Percentiles rank a stretch among this genome's conserved stretches.
These are phyloP conservation scores for Backusella westeae DNA, from an alignment of 192 early-diverging fungal species.

Conservation along the genomic window DNA sequence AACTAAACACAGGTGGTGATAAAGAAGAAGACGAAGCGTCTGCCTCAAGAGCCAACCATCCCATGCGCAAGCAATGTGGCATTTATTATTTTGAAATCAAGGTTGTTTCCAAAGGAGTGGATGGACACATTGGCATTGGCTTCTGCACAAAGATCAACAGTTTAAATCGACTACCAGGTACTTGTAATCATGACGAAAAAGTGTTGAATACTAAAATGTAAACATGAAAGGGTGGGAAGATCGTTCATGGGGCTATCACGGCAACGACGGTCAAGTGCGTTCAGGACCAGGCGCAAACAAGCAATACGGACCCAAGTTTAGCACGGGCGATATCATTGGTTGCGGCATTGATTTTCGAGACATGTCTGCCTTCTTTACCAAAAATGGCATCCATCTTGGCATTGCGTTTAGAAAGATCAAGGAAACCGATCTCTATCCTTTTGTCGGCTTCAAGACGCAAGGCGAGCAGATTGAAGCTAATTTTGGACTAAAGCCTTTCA, in stretches of 20 bases:
- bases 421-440: slow-evolving; percentile 43
- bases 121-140: slow-evolving; percentile 94
- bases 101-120: slow-evolving; percentile 80
- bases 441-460: slow-evolving; percentile 58
- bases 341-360: slow-evolving; percentile 87
- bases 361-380: slow-evolving; percentile 84
- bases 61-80: slow-evolving; percentile 83
- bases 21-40: slow-evolving; percentile 75
- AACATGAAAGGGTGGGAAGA: slow-evolving; percentile 66
- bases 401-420: slow-evolving; percentile 29
- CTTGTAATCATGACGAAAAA: background rate
- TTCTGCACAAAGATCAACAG: slow-evolving; percentile 54
- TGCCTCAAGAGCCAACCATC: slow-evolving; percentile 70
- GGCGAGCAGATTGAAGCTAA: slow-evolving; percentile 57
- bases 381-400: slow-evolving; percentile 71
- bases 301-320: slow-evolving; percentile 84
- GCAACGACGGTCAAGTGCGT: slow-evolving; percentile 90
- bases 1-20: slow-evolving; percentile 50
- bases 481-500: slow-evolving; percentile 60
- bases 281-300: slow-evolving; percentile 67
- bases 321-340: slow-evolving; percentile 89
- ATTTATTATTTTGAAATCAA: slow-evolving; percentile 92
- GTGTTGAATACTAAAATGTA: background rate
- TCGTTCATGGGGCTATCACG: slow-evolving; percentile 96
- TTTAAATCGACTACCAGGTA: slow-evolving; percentile 73